Conservation (phyloP, 225 moss, liverwort and hornwort genomes). For the Physcomitrium patens region DNA sequence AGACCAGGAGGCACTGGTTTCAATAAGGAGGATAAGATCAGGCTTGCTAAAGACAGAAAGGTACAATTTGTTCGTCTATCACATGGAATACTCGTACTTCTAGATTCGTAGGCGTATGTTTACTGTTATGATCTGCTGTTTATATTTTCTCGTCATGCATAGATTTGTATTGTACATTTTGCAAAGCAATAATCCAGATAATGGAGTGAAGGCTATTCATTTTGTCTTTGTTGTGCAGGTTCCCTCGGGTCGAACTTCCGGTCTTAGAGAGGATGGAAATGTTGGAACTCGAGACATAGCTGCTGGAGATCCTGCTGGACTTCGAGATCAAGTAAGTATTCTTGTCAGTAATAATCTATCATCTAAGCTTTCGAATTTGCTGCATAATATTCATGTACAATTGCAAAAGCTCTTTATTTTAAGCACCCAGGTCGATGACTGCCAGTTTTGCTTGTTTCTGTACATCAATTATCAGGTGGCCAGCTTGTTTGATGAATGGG, state of each 20-base stretch:
- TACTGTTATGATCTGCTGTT: not conserved
- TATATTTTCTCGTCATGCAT: conserved; percentile 6
- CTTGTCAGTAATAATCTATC: conserved; percentile 1
- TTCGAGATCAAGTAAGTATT: conserved; percentile 76
- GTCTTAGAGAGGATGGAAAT: conserved; percentile 76
- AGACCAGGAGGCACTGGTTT: conserved; percentile 56
- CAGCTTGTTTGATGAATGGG: conserved; percentile 91
- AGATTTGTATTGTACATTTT: conserved; percentile 6
- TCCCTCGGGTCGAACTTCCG: conserved; percentile 63
- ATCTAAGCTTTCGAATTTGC: not conserved
- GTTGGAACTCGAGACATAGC: conserved; percentile 72
- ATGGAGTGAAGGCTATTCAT: conserved; percentile 6
- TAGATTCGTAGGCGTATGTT: conserved; percentile 10
- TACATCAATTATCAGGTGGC: conserved; percentile 62
- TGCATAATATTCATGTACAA: not conserved
- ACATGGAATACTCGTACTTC: not conserved
- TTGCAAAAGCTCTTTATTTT: conserved; percentile 18
- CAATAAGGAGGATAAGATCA: conserved; percentile 81
- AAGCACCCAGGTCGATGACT: conserved; percentile 20
- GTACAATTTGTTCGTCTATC: conserved; percentile 35
- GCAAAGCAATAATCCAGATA: not conserved
- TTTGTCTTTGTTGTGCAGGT: conserved; percentile 48
- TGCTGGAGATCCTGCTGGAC: conserved; percentile 81
- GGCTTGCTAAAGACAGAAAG: conserved; percentile 86
- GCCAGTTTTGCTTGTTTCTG: conserved; percentile 13